Conservation (phyloP, 768 basidiomycete genomes). For the Boletus coccyginus region DNA sequence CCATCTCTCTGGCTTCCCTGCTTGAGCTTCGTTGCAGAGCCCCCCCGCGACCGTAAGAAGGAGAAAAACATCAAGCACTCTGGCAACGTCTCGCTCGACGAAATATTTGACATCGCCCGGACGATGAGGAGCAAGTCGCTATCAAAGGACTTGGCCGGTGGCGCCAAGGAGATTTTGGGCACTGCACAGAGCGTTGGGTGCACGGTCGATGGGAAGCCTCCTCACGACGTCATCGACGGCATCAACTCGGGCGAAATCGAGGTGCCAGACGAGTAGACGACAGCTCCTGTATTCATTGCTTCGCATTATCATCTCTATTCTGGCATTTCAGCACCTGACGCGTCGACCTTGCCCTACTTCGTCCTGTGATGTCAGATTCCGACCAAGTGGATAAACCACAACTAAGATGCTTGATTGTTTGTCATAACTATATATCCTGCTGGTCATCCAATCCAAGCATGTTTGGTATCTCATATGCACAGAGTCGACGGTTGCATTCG, state of each 20-base stretch:
- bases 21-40: constrained; percentile 54
- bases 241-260: constrained; percentile 85
- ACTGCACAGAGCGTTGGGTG: constrained; percentile 97
- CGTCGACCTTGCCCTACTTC: neutral
- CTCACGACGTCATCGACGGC: constrained; percentile 90
- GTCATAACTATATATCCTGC: neutral
- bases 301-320: constrained; percentile 11
- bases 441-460: neutral
- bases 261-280: constrained; percentile 76
- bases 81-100: constrained; percentile 91
- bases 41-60: constrained; percentile 99
- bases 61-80: constrained; percentile 99
- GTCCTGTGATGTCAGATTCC: neutral
- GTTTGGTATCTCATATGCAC: neutral
- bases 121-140: constrained; percentile 94
- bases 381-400: neutral
- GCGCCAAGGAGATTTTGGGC: constrained; percentile 96
- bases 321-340: constrained; percentile 9
- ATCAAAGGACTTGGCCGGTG: constrained; percentile 85
- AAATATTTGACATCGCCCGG: constrained; percentile 93
- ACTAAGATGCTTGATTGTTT: neutral
- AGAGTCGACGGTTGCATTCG: neutral
- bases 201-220: constrained; percentile 89
- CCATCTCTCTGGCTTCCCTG: neutral
- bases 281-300: constrained; percentile 17